Percentiles rank a stretch among this genome's conserved stretches.
Evolutionary conservation across 2,329 filamentous ascomycete species (phyloP).

Genomic region (Ascochyta koolunga): DNA sequence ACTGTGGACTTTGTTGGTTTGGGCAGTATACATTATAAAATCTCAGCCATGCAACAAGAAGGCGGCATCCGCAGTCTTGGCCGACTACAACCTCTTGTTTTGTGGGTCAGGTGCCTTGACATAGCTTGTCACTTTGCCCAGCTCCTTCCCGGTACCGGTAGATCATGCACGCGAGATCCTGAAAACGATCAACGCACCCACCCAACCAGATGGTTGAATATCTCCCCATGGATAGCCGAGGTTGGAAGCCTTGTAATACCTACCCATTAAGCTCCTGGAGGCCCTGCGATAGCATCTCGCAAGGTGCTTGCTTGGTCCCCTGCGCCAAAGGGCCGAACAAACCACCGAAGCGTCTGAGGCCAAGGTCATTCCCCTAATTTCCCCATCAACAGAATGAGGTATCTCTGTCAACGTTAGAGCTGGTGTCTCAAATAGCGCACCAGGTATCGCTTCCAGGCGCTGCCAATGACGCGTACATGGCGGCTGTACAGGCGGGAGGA

Average conservation of each 20-base stretch:
- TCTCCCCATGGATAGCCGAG: neutral
- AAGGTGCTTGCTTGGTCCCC: neutral
- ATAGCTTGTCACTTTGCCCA: neutral
- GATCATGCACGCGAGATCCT: neutral
- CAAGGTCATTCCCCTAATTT: neutral
- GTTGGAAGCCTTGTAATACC: neutral
- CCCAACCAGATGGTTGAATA: neutral
- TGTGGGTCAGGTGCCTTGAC: neutral
- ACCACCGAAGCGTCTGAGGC: neutral
- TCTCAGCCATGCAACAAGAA: neutral
- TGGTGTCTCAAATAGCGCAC: neutral
- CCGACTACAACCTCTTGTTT: neutral
- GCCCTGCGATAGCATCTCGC: neutral
- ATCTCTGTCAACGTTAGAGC: neutral
- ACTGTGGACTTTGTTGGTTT: neutral
- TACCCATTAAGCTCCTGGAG: neutral
- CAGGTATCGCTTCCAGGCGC: neutral
- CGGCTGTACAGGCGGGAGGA: neutral
- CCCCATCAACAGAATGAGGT: neutral
- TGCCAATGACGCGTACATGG: neutral
- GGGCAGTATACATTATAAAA: too few relatives aligned
- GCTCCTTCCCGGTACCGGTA: neutral
- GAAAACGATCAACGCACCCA: neutral
- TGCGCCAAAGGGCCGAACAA: slow-evolving; percentile 7
- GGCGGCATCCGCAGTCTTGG: neutral